phyloP scores from a whole-genome alignment of 768 basidiomycete genomes.

The Mycena polygramma region DNA sequence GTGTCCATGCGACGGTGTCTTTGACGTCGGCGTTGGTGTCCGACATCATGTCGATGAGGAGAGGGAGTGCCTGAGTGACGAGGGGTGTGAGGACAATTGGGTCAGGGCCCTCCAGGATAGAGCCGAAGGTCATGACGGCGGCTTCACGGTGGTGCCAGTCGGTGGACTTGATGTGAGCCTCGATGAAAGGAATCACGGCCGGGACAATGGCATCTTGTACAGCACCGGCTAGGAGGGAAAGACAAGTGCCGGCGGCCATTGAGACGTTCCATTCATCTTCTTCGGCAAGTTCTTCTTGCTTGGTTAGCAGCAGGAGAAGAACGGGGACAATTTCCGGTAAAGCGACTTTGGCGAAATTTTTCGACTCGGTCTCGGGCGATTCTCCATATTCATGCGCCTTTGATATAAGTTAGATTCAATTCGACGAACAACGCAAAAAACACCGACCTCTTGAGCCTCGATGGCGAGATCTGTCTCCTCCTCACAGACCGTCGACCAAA shows the following conservation, averaged over 20 bases:
- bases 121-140: slow-evolving; percentile 98
- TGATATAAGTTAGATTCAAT: slow-evolving; percentile 26
- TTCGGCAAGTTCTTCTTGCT: slow-evolving; percentile 96
- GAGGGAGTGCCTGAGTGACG: slow-evolving; percentile 93
- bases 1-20: slow-evolving; percentile 98
- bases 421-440: neutral
- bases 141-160: slow-evolving; percentile 98
- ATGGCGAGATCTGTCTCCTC: slow-evolving; percentile 94
- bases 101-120: slow-evolving; percentile 97
- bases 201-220: slow-evolving; percentile 93
- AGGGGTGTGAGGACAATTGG: slow-evolving; percentile 88
- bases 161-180: slow-evolving; percentile 90
- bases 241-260: slow-evolving; percentile 96
- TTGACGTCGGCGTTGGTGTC: slow-evolving; percentile 90
- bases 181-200: slow-evolving; percentile 97
- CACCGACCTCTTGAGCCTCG: slow-evolving; percentile 88
- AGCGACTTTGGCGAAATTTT: slow-evolving; percentile 94
- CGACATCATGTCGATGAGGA: slow-evolving; percentile 95
- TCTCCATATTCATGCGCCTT: slow-evolving; percentile 94
- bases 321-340: slow-evolving; percentile 96
- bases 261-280: slow-evolving; percentile 99
- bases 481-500: slow-evolving; percentile 99
- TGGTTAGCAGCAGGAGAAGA: slow-evolving; percentile 87
- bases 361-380: slow-evolving; percentile 85
- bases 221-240: slow-evolving; percentile 89